Evolutionary conservation across 2,329 filamentous ascomycete species (phyloP).

Genomic region (Colletotrichum salicis): DNA sequence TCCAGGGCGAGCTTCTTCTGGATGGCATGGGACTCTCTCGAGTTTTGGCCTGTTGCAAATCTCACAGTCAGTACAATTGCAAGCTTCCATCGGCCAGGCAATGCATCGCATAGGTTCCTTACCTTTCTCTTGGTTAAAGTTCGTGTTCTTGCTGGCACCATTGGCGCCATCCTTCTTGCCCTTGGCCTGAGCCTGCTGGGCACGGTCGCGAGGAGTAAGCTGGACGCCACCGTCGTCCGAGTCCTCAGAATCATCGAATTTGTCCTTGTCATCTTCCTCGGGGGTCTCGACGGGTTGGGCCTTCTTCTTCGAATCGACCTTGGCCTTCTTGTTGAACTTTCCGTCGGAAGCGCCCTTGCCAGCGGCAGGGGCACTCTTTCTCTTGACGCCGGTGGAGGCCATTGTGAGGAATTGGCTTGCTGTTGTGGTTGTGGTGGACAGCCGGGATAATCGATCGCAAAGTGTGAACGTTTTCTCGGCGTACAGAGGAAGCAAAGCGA

Average conservation of each 20-base stretch:
- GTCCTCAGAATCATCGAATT: constrained; percentile 55
- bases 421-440: constrained; percentile 19
- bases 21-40: constrained; percentile 89
- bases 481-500: constrained; percentile 1
- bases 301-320: constrained; percentile 49
- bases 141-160: constrained; percentile 48
- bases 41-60: constrained; percentile 64
- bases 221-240: constrained; percentile 64
- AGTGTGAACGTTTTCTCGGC: constrained; percentile 17
- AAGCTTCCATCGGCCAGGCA: background rate
- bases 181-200: constrained; percentile 46
- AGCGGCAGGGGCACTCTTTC: constrained; percentile 59
- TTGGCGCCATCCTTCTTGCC: constrained; percentile 44
- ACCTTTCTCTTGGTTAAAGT: constrained; percentile 52
- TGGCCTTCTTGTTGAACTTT: constrained; percentile 61
- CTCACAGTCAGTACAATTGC: background rate
- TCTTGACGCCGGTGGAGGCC: constrained; percentile 62
- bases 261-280: constrained; percentile 45
- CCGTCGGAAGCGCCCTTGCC: constrained; percentile 56
- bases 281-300: constrained; percentile 41
- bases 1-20: constrained; percentile 90
- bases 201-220: constrained; percentile 45
- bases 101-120: constrained; percentile 37
- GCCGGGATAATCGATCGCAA: constrained; percentile 8
- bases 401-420: constrained; percentile 46